Conservation (phyloP, 1,139 yeast genomes). For the Scheffersomyces titani region DNA sequence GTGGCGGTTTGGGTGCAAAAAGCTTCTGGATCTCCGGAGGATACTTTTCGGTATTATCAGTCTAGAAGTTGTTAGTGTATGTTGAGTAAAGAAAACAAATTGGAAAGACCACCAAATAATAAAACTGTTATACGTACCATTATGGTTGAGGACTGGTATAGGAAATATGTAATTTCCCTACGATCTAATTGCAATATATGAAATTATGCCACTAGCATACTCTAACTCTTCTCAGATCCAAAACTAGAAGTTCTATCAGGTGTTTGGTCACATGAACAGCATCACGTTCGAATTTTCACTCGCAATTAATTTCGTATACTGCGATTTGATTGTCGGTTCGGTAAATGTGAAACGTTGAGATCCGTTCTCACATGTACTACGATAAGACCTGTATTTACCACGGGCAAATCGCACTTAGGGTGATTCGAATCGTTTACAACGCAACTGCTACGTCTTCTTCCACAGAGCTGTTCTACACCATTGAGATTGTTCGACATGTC, state of each 20-base stretch:
- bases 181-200: too few relatives aligned
- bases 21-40: slow-evolving; percentile 66
- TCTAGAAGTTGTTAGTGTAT: slow-evolving; percentile 13
- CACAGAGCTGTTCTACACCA: neutral
- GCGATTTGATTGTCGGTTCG: too few relatives aligned
- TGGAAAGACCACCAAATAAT: slow-evolving; percentile 46
- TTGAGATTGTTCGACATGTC: neutral
- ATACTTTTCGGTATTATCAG: slow-evolving; percentile 45
- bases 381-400: neutral
- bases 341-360: too few relatives aligned
- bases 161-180: neutral
- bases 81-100: slow-evolving; percentile 31
- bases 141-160: neutral
- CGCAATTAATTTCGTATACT: too few relatives aligned
- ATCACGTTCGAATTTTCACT: too few relatives aligned
- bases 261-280: neutral
- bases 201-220: neutral
- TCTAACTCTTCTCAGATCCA: neutral
- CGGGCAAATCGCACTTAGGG: neutral
- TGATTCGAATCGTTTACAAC: neutral
- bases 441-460: neutral
- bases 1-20: slow-evolving; percentile 73
- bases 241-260: neutral
- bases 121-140: slow-evolving; percentile 7
- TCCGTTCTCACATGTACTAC: neutral